Evolutionary conservation across 768 basidiomycete species (phyloP).

Genomic region (Boletus speciosus): DNA sequence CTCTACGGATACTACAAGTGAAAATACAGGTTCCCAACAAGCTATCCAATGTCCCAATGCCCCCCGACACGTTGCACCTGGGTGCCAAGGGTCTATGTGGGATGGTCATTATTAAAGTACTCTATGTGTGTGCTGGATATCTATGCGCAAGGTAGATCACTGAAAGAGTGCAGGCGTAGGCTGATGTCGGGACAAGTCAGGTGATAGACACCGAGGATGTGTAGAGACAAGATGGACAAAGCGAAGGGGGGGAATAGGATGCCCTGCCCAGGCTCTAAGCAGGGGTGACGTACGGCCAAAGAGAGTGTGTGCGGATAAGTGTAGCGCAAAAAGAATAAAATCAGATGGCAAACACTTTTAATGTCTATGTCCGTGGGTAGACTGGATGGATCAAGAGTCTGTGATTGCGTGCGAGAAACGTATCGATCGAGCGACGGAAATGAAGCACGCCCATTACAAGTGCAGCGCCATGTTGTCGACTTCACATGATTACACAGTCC

Average conservation of each 20-base stretch:
- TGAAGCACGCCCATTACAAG: constrained; percentile 8
- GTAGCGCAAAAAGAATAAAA: constrained; percentile 8
- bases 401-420: background rate
- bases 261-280: constrained; percentile 2
- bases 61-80: background rate
- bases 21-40: constrained; percentile 4
- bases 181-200: background rate
- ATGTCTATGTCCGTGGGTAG: constrained; percentile 20
- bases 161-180: constrained; percentile 2
- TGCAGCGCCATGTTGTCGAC: background rate
- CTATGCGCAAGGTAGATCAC: constrained; percentile 22
- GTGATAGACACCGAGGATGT: background rate
- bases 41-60: background rate
- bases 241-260: background rate
- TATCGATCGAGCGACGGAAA: constrained; percentile 10
- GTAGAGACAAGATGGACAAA: constrained; percentile 7
- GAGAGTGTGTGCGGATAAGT: constrained; percentile 2
- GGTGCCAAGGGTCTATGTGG: background rate
- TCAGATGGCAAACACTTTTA: constrained; percentile 9
- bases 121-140: constrained; percentile 20
- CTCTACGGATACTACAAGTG: background rate
- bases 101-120: constrained; percentile 7
- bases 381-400: constrained; percentile 7
- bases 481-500: constrained; percentile 86
- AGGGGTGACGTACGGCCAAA: background rate